Conservation (phyloP, 2,329 filamentous ascomycete species). For the Botrytis tulipae region DNA sequence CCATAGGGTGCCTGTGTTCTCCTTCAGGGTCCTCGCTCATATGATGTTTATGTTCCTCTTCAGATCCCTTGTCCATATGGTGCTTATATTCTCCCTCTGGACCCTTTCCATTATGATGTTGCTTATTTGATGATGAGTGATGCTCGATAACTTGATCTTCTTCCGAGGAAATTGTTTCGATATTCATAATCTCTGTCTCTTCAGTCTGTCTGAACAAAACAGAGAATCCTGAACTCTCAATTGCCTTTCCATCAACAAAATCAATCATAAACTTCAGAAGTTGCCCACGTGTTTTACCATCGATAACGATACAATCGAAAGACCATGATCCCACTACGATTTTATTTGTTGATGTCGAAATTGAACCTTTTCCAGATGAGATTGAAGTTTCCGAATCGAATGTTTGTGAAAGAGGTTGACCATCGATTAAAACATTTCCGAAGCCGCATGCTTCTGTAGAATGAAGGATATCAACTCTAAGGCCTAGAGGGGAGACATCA, state of each 20-base stretch:
- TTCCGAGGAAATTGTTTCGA: conserved; percentile 43
- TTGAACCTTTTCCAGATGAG: conserved; percentile 42
- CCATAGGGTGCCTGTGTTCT: not conserved
- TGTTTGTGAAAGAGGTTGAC: conserved; percentile 44
- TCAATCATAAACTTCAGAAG: conserved; percentile 46
- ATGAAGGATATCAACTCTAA: conserved; percentile 48
- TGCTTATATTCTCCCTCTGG: not conserved
- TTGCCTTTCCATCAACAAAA: conserved; percentile 43
- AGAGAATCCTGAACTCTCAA: conserved; percentile 44
- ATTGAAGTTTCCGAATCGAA: conserved; percentile 22
- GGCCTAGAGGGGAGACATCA: conserved; percentile 26
- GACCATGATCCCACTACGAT: conserved; percentile 48
- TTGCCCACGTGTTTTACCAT: conserved; percentile 44
- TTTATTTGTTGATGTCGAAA: conserved; percentile 43
- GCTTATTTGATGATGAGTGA: conserved; percentile 23
- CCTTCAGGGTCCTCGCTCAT: not conserved
- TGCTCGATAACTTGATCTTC: conserved; percentile 31
- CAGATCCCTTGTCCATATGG: not conserved
- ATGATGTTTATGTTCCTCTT: not conserved
- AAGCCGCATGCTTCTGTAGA: conserved; percentile 48
- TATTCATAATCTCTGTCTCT: conserved; percentile 44
- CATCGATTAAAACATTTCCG: conserved; percentile 49
- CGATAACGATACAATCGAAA: conserved; percentile 47
- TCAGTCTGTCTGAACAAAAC: conserved; percentile 48
- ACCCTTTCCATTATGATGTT: conserved; percentile 15